A percentile compares a stretch with the other conserved stretches of the same genome.
phyloP scores from a whole-genome alignment of 352 stramenopile species.

The Pythium aristosporum region DNA sequence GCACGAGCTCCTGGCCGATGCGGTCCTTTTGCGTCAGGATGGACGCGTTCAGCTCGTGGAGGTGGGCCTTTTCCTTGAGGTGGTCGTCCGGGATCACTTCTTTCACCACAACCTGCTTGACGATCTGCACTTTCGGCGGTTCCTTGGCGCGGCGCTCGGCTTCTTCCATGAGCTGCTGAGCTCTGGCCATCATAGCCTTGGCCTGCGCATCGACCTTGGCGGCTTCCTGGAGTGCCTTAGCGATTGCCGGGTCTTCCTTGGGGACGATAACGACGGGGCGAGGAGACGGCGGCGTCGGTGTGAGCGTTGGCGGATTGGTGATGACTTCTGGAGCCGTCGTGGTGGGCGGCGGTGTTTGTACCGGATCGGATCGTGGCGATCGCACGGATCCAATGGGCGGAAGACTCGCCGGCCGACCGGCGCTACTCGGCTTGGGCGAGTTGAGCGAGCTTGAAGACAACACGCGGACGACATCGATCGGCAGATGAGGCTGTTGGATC shows the following conservation, averaged over 20 bases:
- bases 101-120: constrained; percentile 71
- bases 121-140: constrained; percentile 42
- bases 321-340: not conserved
- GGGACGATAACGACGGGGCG: constrained; percentile 1
- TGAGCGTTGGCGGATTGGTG: not conserved
- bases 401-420: constrained; percentile 16
- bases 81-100: constrained; percentile 77
- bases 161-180: constrained; percentile 65
- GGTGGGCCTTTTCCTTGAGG: constrained; percentile 56
- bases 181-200: constrained; percentile 75
- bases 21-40: constrained; percentile 69
- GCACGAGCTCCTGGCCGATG: constrained; percentile 74
- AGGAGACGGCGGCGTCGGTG: not conserved
- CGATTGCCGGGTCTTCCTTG: constrained; percentile 39
- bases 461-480: constrained; percentile 6
- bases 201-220: constrained; percentile 59
- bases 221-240: constrained; percentile 46
- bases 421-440: constrained; percentile 25
- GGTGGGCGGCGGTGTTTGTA: not conserved
- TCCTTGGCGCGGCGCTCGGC: constrained; percentile 39
- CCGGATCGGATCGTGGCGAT: constrained; percentile 1
- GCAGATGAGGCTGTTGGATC: constrained; percentile 11
- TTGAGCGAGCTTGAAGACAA: constrained; percentile 13
- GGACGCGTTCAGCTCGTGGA: constrained; percentile 60
- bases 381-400: constrained; percentile 10